Evolutionary conservation across 1,284 basidiomycete species (phyloP).

Genomic region (Anthracocystis panici-leucophaei): DNA sequence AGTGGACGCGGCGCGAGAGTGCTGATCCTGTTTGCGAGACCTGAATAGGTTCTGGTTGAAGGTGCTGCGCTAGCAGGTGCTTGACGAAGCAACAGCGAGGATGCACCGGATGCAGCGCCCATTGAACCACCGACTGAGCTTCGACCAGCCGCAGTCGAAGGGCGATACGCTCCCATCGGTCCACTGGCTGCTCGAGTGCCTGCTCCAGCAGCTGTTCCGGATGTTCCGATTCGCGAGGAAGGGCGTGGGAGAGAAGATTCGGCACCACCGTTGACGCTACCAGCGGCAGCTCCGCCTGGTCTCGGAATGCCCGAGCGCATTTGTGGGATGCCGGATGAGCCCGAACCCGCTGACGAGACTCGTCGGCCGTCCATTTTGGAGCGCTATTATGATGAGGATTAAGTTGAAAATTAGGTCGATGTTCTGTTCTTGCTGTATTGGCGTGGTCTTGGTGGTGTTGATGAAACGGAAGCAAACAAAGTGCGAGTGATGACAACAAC

Average conservation of each 20-base stretch:
- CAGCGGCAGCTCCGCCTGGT: constrained; percentile 17
- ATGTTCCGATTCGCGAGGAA: constrained; percentile 25
- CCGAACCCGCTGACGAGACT: constrained; percentile 26
- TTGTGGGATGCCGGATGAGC: constrained; percentile 37
- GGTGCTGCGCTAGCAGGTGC: constrained; percentile 32
- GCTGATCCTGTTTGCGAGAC: constrained; percentile 36
- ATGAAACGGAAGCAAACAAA: neutral
- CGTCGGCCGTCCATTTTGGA: constrained; percentile 34
- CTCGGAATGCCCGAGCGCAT: constrained; percentile 47
- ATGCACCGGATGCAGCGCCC: constrained; percentile 5
- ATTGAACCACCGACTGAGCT: constrained; percentile 14
- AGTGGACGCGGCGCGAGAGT: constrained; percentile 35
- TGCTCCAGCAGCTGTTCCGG: neutral
- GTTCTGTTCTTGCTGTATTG: neutral
- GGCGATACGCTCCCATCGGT: constrained; percentile 44
- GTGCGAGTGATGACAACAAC: neutral
- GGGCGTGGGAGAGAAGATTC: constrained; percentile 39
- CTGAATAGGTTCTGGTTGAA: constrained; percentile 30
- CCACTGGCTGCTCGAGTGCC: constrained; percentile 16
- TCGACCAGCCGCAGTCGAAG: constrained; percentile 17
- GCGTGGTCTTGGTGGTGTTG: neutral
- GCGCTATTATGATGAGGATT: neutral
- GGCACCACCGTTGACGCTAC: neutral
- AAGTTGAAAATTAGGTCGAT: too few relatives aligned
- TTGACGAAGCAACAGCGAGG: constrained; percentile 25